phyloP scores from a whole-genome alignment of 1,284 basidiomycete genomes.

The Trichosporon ovoides region DNA sequence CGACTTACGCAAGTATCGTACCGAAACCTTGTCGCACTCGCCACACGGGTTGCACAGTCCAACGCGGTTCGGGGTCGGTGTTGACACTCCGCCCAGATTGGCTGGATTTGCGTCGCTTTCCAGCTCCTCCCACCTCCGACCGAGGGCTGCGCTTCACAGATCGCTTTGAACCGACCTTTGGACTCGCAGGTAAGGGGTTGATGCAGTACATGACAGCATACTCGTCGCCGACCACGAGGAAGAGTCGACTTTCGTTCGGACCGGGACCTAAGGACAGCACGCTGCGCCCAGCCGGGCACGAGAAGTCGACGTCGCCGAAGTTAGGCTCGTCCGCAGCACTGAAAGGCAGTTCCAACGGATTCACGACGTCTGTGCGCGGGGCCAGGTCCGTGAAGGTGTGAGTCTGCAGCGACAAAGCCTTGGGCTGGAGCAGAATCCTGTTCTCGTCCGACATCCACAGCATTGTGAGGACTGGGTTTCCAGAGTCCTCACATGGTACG shows the following conservation, averaged over 20 bases:
- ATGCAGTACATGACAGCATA: constrained; percentile 33
- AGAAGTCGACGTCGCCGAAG: constrained; percentile 44
- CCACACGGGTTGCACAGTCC: constrained; percentile 38
- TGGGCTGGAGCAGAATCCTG: constrained; percentile 59
- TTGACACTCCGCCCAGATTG: constrained; percentile 21
- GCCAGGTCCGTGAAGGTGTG: constrained; percentile 46
- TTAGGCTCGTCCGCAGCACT: constrained; percentile 23
- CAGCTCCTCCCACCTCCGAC: constrained; percentile 29
- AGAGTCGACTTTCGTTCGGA: constrained; percentile 4
- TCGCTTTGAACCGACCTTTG: constrained; percentile 15
- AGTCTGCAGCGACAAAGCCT: constrained; percentile 58
- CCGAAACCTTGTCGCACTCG: constrained; percentile 47
- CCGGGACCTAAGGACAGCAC: constrained; percentile 28
- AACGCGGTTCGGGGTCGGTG: constrained; percentile 18
- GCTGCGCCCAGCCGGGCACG: constrained; percentile 38
- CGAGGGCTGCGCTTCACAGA: constrained; percentile 33
- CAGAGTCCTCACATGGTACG: constrained; percentile 50
- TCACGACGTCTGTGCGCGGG: constrained; percentile 54
- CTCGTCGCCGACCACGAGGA: constrained; percentile 45
- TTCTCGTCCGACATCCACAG: constrained; percentile 49
- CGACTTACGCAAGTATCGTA: constrained; percentile 40
- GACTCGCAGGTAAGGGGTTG: neutral
- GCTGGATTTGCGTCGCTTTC: constrained; percentile 41
- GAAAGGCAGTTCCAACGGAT: constrained; percentile 49
- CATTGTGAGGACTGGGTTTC: constrained; percentile 58